A percentile compares a stretch with the other conserved stretches of the same genome.
Conservation (phyloP, 148 eudicot species). For the Suaeda aralocaspica region DNA sequence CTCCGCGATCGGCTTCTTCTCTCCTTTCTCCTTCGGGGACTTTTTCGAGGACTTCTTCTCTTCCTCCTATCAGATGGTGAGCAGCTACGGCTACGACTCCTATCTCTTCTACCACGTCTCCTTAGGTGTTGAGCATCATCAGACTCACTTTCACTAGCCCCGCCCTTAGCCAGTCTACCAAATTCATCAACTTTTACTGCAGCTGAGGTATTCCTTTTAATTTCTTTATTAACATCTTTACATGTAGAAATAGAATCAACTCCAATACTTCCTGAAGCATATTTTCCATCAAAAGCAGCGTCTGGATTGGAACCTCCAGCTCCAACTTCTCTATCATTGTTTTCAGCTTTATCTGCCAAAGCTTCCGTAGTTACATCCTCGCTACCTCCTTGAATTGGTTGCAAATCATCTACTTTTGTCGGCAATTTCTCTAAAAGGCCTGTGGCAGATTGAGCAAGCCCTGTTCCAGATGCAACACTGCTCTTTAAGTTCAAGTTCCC, state of each 20-base stretch:
- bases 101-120: constrained; percentile 59
- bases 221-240: constrained; percentile 30
- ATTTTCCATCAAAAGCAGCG: constrained; percentile 20
- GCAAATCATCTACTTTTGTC: constrained; percentile 13
- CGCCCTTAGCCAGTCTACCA: constrained; percentile 79
- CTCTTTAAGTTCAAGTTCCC: constrained; percentile 20
- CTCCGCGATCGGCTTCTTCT: constrained; percentile 80
- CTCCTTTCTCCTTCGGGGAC: constrained; percentile 61
- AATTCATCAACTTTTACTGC: constrained; percentile 70
- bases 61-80: constrained; percentile 63
- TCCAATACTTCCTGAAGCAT: constrained; percentile 25
- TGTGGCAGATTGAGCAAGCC: constrained; percentile 24
- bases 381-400: constrained; percentile 18
- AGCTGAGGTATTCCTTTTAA: constrained; percentile 26
- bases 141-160: constrained; percentile 70
- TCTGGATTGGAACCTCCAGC: constrained; percentile 27
- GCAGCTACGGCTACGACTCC: constrained; percentile 62
- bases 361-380: constrained; percentile 12
- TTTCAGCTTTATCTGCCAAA: constrained; percentile 19
- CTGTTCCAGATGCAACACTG: constrained; percentile 22
- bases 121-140: constrained; percentile 42
- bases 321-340: constrained; percentile 23
- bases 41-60: constrained; percentile 54
- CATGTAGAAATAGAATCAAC: constrained; percentile 25
- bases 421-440: constrained; percentile 19